Percentiles rank a stretch among this genome's conserved stretches.
phyloP scores from a whole-genome alignment of 106 monocot genomes.

The Cymbidium sinense region DNA sequence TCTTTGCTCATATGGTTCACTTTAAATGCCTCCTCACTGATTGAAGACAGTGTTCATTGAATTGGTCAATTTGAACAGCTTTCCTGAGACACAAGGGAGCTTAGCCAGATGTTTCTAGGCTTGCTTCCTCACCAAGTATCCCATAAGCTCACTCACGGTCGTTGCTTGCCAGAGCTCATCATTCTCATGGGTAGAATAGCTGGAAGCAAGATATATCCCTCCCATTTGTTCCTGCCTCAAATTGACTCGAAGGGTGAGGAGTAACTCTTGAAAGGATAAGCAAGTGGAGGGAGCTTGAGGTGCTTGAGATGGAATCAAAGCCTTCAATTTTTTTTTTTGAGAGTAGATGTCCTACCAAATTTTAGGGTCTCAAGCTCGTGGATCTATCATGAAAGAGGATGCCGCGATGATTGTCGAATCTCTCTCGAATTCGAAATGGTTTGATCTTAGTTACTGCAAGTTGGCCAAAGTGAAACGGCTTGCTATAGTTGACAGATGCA shows the following conservation, averaged over 20 bases:
- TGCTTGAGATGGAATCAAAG: conserved; percentile 40
- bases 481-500: conserved; percentile 27
- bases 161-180: too few relatives aligned
- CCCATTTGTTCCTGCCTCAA: conserved; percentile 23
- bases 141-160: too few relatives aligned
- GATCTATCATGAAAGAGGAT: conserved; percentile 36
- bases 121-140: too few relatives aligned
- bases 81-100: too few relatives aligned
- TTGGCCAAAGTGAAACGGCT: conserved; percentile 24
- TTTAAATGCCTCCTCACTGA: too few relatives aligned
- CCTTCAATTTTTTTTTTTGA: conserved; percentile 30
- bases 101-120: too few relatives aligned
- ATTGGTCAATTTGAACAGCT: too few relatives aligned
- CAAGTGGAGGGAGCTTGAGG: conserved; percentile 33
- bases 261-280: conserved; percentile 15
- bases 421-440: conserved; percentile 18
- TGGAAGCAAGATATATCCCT: too few relatives aligned
- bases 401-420: conserved; percentile 10
- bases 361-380: conserved; percentile 22
- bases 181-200: too few relatives aligned
- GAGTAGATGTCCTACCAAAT: conserved; percentile 12
- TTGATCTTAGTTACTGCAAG: conserved; percentile 31
- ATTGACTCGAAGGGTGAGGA: conserved; percentile 18
- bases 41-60: too few relatives aligned
- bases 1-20: too few relatives aligned